Base-by-base conservation (phyloP, 495 filamentous ascomycete species). In the Daldinia bambusicola region DNA sequence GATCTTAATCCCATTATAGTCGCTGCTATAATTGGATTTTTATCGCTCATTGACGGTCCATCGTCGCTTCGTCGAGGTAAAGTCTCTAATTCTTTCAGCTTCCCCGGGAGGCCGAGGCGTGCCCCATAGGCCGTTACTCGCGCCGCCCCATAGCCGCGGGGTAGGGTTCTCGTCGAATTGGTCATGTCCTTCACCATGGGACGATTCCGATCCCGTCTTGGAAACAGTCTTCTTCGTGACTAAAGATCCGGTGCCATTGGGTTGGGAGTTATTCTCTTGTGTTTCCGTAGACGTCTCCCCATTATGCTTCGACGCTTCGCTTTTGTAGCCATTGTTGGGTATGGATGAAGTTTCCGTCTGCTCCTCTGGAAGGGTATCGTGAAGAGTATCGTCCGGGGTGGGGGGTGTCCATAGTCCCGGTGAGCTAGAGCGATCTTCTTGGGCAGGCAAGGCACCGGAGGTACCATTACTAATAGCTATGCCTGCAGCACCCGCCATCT, bases 41-140 rank as follows among this genome's bases (percentile, higher is more conserved):
- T 60, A 77, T 62, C 77, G 75, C 48, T 84, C 81, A 6, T 77
- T 83, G 9, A 83, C 80, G 0, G 82, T 82, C 83, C 83, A 85
- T 51, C 82, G 76, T 57, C 83, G 71, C 66, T 85, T 85, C 2
- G 72, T 73, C 1, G 72, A 71, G 32, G 63, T 81, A 9, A 80
- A 56, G 57, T 84, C 82, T 9, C 80, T 72, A 13, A 74, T 53
- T 14, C 64, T 57, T 22, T 83, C 81, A 0, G 76, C 80, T 13
- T 82, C 78, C 43, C 77, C 79, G 0, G 78, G 76, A 16, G 77
- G 79, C 41, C 70, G 69, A 0, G 78, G 77, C 0, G 62, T 56
- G 32, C 79, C 79, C 82, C 82, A 83, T 0, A 84, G 75, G 1
- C 81, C 74, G 8, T 51, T 69, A 10, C 74, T 72, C 10, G 61